Evolutionary conservation across 225 moss, liverwort and hornwort species (phyloP).

Genomic region (Polytrichum commune): DNA sequence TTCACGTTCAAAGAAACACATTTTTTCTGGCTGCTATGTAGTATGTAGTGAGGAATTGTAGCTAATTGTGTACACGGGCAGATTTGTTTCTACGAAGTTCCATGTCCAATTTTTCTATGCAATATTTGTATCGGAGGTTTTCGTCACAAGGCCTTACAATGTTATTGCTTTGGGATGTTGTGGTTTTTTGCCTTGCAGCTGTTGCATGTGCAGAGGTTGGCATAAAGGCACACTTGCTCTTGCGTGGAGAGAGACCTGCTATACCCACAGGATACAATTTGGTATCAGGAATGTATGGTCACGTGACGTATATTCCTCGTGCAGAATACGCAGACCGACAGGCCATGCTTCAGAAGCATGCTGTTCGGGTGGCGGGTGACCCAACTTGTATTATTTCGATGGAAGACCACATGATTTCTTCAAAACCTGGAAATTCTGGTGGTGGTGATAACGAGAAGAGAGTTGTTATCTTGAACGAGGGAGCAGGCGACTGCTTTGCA

Average conservation of each 20-base stretch:
- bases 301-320: constrained; percentile 58
- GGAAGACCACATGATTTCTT: constrained; percentile 13
- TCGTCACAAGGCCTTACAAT: neutral
- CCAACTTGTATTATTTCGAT: constrained; percentile 43
- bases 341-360: constrained; percentile 65
- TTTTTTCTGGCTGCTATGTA: no score
- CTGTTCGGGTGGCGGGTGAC: constrained; percentile 46
- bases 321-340: constrained; percentile 73
- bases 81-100: no score
- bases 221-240: constrained; percentile 75
- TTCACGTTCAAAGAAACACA: no score
- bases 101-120: no score
- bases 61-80: no score
- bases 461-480: constrained; percentile 77
- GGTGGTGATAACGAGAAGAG: constrained; percentile 25
- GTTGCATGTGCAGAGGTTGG: constrained; percentile 82
- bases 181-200: constrained; percentile 38
- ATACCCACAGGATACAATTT: constrained; percentile 83
- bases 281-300: constrained; percentile 82
- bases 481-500: constrained; percentile 81
- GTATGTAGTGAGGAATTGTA: no score
- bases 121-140: neutral
- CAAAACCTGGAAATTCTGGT: neutral
- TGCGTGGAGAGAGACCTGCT: constrained; percentile 83
- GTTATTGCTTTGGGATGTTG: neutral